These are phyloP conservation scores for Rhizophora apiculata DNA, from an alignment of 345 rosid genomes.

Conservation along the genomic window DNA sequence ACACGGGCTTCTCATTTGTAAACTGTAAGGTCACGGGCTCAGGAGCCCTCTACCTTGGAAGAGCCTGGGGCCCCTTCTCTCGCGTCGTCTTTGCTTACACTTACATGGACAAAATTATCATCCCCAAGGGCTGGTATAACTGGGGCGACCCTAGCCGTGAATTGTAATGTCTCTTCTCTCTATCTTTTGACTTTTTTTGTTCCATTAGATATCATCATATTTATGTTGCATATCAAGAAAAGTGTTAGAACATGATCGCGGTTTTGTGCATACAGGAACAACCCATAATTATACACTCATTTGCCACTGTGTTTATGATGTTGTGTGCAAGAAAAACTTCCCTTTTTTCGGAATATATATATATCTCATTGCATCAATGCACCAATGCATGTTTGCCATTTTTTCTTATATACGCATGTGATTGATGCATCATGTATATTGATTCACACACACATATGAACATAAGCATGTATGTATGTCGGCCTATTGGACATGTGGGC, in stretches of 20 bases:
- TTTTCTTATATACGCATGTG: too few relatives aligned
- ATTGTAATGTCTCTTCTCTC: constrained; percentile 43
- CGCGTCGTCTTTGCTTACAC: constrained; percentile 96
- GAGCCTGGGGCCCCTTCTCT: constrained; percentile 99
- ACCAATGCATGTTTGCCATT: not conserved
- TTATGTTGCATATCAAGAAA: not conserved
- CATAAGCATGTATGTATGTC: too few relatives aligned
- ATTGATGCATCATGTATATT: too few relatives aligned
- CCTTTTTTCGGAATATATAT: too few relatives aligned
- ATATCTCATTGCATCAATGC: too few relatives aligned
- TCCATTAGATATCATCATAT: not conserved
- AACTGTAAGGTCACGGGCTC: constrained; percentile 96
- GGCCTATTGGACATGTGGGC: too few relatives aligned
- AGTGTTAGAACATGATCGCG: too few relatives aligned
- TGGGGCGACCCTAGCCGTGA: constrained; percentile 97
- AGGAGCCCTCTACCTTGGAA: constrained; percentile 83
- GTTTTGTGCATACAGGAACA: too few relatives aligned
- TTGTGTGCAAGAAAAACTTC: too few relatives aligned
- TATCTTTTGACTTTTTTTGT: not conserved
- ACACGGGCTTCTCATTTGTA: constrained; percentile 96
- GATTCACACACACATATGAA: too few relatives aligned
- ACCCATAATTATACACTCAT: too few relatives aligned
- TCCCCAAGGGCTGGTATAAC: constrained; percentile 92
- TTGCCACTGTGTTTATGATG: too few relatives aligned
- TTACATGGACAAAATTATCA: constrained; percentile 86